Base-by-base conservation (phyloP, 2,329 filamentous ascomycete genomes). In the Diplodia sapinea region DNA sequence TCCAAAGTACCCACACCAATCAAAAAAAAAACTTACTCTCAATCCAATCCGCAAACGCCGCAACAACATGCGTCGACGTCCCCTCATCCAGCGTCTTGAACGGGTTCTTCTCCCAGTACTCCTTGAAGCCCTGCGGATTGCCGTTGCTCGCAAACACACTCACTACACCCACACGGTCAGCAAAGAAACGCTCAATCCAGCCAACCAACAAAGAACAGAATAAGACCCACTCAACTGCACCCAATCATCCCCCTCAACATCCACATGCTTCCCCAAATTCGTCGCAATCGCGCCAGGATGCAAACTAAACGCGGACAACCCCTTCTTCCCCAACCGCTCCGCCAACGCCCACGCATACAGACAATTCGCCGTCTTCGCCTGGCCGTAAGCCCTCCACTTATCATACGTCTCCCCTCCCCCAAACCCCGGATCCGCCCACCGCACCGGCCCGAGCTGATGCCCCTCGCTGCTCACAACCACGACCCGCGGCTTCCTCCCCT, bases 231-330 rank as follows among this genome's bases (percentile, higher is more conserved):
- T 66, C 66, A 72, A 49, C 0, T 66, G 65, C n/a, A 51, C 54
- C 43, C 74, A 66, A 52, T 77, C 76, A 12, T 62, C 57, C 3
- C 57, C 57, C 40, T 50, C 11, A 1, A 33, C 0, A 49, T 66
- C 63, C 20, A 75, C 61, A 2, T 70, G 72, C 1, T 68, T 63
- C 0, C 71, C 68, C 26, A 78, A 69, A 11, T 68, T 70, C 2
- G 76, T 78, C 43, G 75, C 54, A 2, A 71, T 65, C 12, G 72
- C 71, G 2, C 76, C 76, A 0, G 76, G 76, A 69, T 78, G 76
- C 61, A 77, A 54, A 66, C 72, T 75, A 29, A 72, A 78, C 26
- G 73, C 67, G 26, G 47, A 68, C 64, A 78, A 31, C 0, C 75
- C 75, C 51, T 69, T 73, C 0, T 20, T 0, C 0, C 72, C 74